These are phyloP conservation scores for Phanerochaete sordida DNA, from an alignment of 768 basidiomycete species.

Conservation along the genomic window DNA sequence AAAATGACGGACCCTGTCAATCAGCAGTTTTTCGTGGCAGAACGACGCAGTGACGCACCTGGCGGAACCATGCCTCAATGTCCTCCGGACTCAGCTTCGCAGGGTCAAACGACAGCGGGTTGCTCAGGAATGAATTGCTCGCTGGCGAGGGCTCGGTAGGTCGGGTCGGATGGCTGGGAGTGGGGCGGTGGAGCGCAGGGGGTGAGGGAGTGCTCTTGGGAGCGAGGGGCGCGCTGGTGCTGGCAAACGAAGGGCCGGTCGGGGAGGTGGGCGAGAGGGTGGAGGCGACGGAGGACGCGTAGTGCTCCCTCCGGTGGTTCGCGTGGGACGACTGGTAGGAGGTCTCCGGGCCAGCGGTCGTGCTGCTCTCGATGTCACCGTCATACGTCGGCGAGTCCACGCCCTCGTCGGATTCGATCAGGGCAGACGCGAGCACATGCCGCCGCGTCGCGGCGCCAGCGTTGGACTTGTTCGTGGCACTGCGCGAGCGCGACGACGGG, in stretches of 20 bases:
- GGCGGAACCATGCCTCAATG: constrained; percentile 47
- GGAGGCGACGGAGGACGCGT: constrained; percentile 42
- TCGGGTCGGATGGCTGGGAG: constrained; percentile 8
- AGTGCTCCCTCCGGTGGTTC: constrained; percentile 14
- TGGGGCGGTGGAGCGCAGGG: constrained; percentile 5
- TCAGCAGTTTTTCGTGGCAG: not conserved
- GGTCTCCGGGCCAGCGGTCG: constrained; percentile 51
- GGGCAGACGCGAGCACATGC: constrained; percentile 13
- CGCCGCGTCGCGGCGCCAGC: constrained; percentile 7
- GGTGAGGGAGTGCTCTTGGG: constrained; percentile 1
- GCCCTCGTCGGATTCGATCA: constrained; percentile 63
- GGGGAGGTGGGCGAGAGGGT: constrained; percentile 35
- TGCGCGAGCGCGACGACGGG: constrained; percentile 23
- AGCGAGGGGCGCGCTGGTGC: not conserved
- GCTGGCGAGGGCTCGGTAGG: constrained; percentile 14
- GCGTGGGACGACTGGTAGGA: constrained; percentile 11
- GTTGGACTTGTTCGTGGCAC: constrained; percentile 8
- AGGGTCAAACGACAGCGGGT: constrained; percentile 48
- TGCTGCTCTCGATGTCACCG: constrained; percentile 82
- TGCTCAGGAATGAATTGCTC: constrained; percentile 10
- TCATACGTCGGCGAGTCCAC: constrained; percentile 88
- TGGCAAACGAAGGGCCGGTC: constrained; percentile 21
- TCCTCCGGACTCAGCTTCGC: constrained; percentile 69
- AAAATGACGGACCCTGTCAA: not conserved
- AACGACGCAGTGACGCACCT: constrained; percentile 5